These are phyloP conservation scores for Solanum sparsipilum DNA, from an alignment of 257 asterid species.

Conservation along the genomic window DNA sequence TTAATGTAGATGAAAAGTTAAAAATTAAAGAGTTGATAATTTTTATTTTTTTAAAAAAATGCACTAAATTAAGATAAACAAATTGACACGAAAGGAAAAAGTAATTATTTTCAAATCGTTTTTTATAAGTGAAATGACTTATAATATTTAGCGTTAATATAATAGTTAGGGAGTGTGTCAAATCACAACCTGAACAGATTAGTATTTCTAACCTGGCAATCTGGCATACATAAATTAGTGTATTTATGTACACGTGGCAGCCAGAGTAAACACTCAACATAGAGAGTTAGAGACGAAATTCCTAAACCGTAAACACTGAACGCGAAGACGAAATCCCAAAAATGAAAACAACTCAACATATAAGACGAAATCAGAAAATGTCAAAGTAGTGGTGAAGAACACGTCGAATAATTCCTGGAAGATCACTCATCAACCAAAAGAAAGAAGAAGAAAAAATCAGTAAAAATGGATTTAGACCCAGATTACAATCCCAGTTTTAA, in stretches of 20 bases:
- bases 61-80: not conserved
- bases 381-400: not conserved
- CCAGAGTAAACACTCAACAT: not conserved
- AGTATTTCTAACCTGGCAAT: not conserved
- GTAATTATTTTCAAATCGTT: no score
- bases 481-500: constrained; percentile 27
- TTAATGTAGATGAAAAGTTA: no score
- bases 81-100: no score
- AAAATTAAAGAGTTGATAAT: no score
- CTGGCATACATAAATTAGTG: not conserved
- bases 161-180: not conserved
- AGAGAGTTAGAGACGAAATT: not conserved
- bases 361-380: not conserved
- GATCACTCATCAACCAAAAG: not conserved
- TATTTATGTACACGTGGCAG: not conserved
- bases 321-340: not conserved
- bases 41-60: no score
- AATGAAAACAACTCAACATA: not conserved
- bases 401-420: not conserved
- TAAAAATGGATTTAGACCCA: constrained; percentile 19
- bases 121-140: no score
- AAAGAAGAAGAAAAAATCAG: not conserved
- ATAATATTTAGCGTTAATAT: not conserved
- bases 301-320: not conserved
- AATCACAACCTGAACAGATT: not conserved